phyloP scores from a whole-genome alignment of 441 rosid species.

The Erodium chrysanthum region DNA sequence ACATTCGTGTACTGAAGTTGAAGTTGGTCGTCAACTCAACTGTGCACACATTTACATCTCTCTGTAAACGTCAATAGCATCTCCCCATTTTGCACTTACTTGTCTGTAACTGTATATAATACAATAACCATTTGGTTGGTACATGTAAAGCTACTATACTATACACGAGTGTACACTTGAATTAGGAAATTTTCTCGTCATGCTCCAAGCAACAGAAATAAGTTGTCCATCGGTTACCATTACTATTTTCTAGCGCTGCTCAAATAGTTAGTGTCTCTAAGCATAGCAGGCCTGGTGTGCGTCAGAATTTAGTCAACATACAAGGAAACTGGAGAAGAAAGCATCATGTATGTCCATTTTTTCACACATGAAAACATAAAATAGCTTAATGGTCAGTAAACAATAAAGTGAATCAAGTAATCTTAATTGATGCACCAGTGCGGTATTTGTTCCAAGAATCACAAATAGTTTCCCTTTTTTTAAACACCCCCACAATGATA shows the following conservation, averaged over 20 bases:
- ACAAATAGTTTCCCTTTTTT: slow-evolving; percentile 16
- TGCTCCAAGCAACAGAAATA: no score
- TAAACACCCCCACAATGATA: slow-evolving; percentile 28
- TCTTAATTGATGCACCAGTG: slow-evolving; percentile 19
- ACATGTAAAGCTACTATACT: neutral
- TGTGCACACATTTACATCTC: slow-evolving; percentile 6
- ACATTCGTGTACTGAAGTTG: slow-evolving; percentile 33
- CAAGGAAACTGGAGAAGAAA: no score
- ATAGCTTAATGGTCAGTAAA: neutral
- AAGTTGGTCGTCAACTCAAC: slow-evolving; percentile 12
- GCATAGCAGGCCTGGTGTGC: no score
- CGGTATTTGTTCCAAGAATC: slow-evolving; percentile 30
- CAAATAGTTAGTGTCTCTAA: no score
- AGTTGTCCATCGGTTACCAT: no score
- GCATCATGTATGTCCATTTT: no score
- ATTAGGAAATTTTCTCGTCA: no score
- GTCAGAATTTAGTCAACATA: no score
- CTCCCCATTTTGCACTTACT: neutral
- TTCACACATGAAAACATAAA: no score
- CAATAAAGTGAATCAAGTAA: slow-evolving; percentile 23
- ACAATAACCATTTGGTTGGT: neutral
- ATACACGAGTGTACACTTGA: neutral
- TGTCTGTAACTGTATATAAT: neutral
- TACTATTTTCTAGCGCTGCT: no score
- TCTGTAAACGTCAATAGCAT: neutral